Evolutionary conservation across 768 basidiomycete species (phyloP), one percentile per base, ranked within the genome.

Genomic region (Trametes meyenii): DNA sequence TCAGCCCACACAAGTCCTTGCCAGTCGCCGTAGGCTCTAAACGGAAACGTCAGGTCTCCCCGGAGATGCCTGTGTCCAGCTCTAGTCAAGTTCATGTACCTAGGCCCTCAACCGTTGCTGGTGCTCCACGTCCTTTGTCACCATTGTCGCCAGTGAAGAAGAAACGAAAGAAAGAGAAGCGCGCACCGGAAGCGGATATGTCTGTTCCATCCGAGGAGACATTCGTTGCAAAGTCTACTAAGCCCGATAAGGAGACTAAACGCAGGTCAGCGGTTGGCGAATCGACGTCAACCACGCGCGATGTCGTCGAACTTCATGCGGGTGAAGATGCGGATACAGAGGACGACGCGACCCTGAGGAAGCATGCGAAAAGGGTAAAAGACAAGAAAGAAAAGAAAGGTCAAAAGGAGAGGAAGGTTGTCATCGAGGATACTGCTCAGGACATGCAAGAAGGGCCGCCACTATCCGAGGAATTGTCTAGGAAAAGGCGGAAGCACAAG

Each of bases 151-250:
- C 63, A 16, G 24, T 56, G 7, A 54, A 55, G 55, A 71, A 69
- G 67, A 78, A 72, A 61, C 74, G 69, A 39, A 75, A 66, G 60
- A 60, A 66, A 57, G 63, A 70, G 59, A 63, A 62, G 50, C 44
- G 54, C 26, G 58, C 48, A 3, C 48, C 57, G 45, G 35, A 16
- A 17, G 38, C n/a, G 46, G 50, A 43, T 24, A 53, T 45, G 11
- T 12, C 12, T 14, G 11, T 17, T 1, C 0, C 45, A 2, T 13
- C 29, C 5, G 17, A n/a, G 4, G 48, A 43, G 16, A 14, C 39
- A 16, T 17, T n/a, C 1, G 2, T 48, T n/a, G 45, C 16, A 3
- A n/a, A 19, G 2, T 16, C 8, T 14, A 5, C n/a, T 1, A 54
- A 55, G 40, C 29, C 29, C 26, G 48, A 50, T 52, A 63, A 61